Evolutionary conservation across 768 basidiomycete genomes (phyloP), one percentile per base, ranked within the genome.

Genomic region (Dioszegia aurantiaca): DNA sequence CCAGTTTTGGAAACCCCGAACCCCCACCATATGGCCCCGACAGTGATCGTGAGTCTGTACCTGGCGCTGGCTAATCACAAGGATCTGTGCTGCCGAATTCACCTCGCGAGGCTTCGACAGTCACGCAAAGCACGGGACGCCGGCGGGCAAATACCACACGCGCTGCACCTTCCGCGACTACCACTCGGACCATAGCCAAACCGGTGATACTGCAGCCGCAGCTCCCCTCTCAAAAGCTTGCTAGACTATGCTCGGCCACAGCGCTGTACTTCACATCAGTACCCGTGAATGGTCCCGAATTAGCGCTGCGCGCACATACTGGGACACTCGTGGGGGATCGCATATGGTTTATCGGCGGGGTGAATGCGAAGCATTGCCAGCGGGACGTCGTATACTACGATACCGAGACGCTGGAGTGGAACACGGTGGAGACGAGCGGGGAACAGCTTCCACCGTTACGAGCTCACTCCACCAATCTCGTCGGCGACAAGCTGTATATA

Each of bases 331-430:
- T 92, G 19, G 90, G 92, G 59, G 82, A 85, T 42, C 80, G 84
- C 30, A 88, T 87, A 0, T 97, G 90, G 89, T 68, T 93, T 27
- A 87, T 93, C 65, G 91, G 91, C 9, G 92, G 91, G 1, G 90
- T 88, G 62, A 90, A 93, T 62, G 88, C 88, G 59, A 83, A 83
- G 67, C 85, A 84, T 16, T 85, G 83, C 58, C 85, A 82, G 76
- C 83, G 81, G 64, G 88, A 91, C 55, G 81, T 91, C 2, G 89
- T 87, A 66, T 89, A 85, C 64, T 90, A 92, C 65, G 90, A 94
- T 73, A 87, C 83, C 0, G 89, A 92, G 74, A 90, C 88, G 23
- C 87, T 93, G 83, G 85, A 87, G 72, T 94, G 92, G 92, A 83
- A 84, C 0, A 84, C 86, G 60, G 86, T 89, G 0, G 84, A 87